Base-by-base conservation (phyloP, 108 stramenopile genomes). In the Schizochytrium sp. region DNA sequence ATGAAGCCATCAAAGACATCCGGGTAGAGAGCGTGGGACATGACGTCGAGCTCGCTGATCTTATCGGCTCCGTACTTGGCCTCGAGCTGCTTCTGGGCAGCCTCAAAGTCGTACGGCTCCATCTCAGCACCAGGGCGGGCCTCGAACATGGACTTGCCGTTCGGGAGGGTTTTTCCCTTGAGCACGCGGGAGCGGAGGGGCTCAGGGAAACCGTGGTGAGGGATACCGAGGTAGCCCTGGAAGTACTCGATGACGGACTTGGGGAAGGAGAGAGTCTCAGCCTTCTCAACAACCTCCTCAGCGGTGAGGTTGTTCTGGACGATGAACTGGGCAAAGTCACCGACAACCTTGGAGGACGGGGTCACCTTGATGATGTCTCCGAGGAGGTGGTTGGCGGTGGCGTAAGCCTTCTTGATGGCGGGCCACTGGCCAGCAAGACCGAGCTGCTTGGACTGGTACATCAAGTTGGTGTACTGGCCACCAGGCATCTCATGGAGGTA, bases 331-430 rank as follows among this genome's bases (percentile, higher is more conserved):
- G 98, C 98, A 56, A 99, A 91, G 92, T 99, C 98, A 55, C 98
- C 98, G 12, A 96, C 95, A 7, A 97, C 97, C 96, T 99, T 98
- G 72, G 93, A 94, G 2, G 96, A 96, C 3, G 98, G 98, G 13
- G 98, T 99, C 28, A 98, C 98, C 94, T 99, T 99, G 91, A 97
- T 94, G 69, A 99, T 98, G 91, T 98, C 98, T 10, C 98, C 98
- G 46, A 98, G 91, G 72, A 99, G 89, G 91, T 73, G 72, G 50
- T 99, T 99, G 41, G 97, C 98, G 5, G 92, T 92, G 41, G 98
- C 97, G 91, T 98, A 99, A 19, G 96, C 95, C 41, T 89, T 91
- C 94, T 98, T 98, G 87, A 98, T 96, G 58, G 95, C 93, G 28
- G 92, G 91, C 97, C 97, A 99, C 49, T 96, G 94, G 12, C 95